Conservation (phyloP, 2,329 filamentous ascomycete genomes). For the Thermothelomyces thermophilus region DNA sequence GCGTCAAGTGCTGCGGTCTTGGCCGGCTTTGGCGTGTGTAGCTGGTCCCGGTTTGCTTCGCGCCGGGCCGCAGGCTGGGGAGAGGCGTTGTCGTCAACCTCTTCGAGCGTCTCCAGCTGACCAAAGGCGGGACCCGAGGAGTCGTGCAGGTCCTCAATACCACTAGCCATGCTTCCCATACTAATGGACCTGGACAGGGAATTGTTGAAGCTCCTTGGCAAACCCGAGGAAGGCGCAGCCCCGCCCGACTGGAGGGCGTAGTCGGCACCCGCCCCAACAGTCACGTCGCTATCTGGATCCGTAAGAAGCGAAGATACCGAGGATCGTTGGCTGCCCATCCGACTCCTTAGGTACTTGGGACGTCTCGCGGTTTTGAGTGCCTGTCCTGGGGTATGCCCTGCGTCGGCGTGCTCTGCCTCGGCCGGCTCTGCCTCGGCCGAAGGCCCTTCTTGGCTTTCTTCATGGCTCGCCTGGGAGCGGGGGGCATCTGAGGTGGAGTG, state of each 20-base stretch:
- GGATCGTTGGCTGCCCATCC: slow-evolving; percentile 52
- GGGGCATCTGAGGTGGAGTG: slow-evolving; percentile 25
- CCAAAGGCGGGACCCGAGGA: slow-evolving; percentile 40
- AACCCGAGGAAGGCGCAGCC: slow-evolving; percentile 52
- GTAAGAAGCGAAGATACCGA: slow-evolving; percentile 55
- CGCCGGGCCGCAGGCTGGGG: slow-evolving; percentile 28
- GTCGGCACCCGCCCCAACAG: slow-evolving; percentile 61
- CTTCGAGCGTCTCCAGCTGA: slow-evolving; percentile 45
- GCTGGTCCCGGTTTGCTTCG: slow-evolving; percentile 37
- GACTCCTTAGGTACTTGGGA: slow-evolving; percentile 53
- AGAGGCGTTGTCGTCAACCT: slow-evolving; percentile 37
- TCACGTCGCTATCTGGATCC: slow-evolving; percentile 62
- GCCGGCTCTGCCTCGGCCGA: slow-evolving; percentile 36
- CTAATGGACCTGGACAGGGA: slow-evolving; percentile 70
- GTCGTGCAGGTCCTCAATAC: slow-evolving; percentile 52
- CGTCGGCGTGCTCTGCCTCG: slow-evolving; percentile 42
- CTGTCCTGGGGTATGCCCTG: slow-evolving; percentile 41
- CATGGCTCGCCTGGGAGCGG: slow-evolving; percentile 27
- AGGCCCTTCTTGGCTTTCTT: slow-evolving; percentile 17
- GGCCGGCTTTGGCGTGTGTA: slow-evolving; percentile 66
- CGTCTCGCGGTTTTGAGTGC: slow-evolving; percentile 41
- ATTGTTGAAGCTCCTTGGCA: slow-evolving; percentile 46
- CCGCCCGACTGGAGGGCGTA: slow-evolving; percentile 79
- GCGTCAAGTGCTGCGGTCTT: slow-evolving; percentile 44
- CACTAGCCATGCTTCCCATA: slow-evolving; percentile 83